phyloP scores from a whole-genome alignment of 202 grass and related monocot species.

The Saccharum hybrid region DNA sequence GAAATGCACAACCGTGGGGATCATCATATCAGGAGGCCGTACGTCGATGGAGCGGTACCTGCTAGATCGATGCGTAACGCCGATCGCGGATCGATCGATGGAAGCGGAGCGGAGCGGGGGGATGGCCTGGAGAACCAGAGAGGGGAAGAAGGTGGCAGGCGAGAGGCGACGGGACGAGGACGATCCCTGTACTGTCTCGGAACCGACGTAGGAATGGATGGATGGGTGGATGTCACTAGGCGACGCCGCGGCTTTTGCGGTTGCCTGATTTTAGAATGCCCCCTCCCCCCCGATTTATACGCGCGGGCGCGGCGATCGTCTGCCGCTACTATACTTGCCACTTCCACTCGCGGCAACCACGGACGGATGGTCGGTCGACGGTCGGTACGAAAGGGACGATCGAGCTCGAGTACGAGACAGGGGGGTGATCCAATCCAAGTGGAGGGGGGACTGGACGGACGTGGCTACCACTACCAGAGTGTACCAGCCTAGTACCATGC shows the following conservation, averaged over 20 bases:
- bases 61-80: background rate
- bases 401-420: background rate
- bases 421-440: too few species aligned
- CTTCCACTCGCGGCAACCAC: background rate
- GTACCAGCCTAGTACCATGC: too few species aligned
- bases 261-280: constrained; percentile 5
- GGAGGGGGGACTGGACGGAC: too few species aligned
- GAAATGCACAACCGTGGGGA: background rate
- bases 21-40: background rate
- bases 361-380: background rate
- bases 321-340: too few species aligned
- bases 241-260: constrained; percentile 2
- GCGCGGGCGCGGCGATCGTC: background rate
- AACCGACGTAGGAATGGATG: background rate
- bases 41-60: background rate
- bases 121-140: background rate
- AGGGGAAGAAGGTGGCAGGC: background rate
- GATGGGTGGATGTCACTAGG: background rate
- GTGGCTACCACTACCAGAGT: too few species aligned
- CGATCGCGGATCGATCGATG: background rate
- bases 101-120: background rate
- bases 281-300: background rate
- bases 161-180: background rate
- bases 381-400: background rate
- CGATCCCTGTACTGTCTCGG: background rate